A percentile compares a stretch with the other conserved stretches of the same genome.
These are phyloP conservation scores for Gilbertella persicaria DNA, from an alignment of 371 early-diverging fungal genomes.

Conservation along the genomic window DNA sequence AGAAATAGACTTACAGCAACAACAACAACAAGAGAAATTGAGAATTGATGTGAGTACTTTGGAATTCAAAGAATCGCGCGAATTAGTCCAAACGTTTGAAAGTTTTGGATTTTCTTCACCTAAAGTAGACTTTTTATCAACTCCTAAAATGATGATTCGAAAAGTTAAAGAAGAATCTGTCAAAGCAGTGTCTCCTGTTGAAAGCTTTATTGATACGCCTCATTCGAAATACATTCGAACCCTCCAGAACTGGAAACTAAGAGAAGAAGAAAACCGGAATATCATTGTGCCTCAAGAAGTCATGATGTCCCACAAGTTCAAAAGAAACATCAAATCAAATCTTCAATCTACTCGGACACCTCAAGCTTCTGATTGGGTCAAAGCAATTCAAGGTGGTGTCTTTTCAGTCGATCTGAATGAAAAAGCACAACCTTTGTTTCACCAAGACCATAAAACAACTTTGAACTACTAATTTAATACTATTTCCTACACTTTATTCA, in stretches of 20 bases:
- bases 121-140: not conserved
- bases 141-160: not conserved
- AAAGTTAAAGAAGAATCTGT: not conserved
- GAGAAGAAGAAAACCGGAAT: constrained; percentile 13
- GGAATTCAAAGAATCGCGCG: constrained; percentile 14
- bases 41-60: constrained; percentile 7
- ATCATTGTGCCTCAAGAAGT: constrained; percentile 12
- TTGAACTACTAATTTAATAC: too few relatives aligned
- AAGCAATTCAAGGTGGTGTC: not conserved
- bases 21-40: constrained; percentile 7
- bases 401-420: not conserved
- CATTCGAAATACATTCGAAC: constrained; percentile 10
- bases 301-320: not conserved
- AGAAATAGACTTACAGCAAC: too few relatives aligned
- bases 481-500: too few relatives aligned
- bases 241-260: constrained; percentile 11
- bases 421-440: not conserved
- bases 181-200: not conserved
- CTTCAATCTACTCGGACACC: not conserved
- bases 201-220: not conserved
- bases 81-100: constrained; percentile 9
- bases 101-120: constrained; percentile 2
- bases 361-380: constrained; percentile 3
- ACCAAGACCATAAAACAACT: too few relatives aligned
- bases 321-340: not conserved